These are phyloP conservation scores for Boletus barrowsii DNA, from an alignment of 768 basidiomycete genomes.

Conservation along the genomic window DNA sequence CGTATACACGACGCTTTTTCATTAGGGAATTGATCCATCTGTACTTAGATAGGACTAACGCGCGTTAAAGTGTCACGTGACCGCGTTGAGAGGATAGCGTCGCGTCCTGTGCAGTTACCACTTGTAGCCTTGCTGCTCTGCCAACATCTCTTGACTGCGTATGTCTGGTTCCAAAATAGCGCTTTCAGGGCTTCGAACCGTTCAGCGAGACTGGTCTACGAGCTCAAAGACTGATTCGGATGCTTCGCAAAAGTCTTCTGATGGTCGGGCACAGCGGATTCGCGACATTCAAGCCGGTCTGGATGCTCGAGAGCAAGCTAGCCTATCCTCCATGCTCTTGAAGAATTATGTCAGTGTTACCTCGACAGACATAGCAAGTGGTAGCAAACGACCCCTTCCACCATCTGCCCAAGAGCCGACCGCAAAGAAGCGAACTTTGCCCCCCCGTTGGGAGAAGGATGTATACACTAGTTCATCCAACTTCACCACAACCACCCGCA, in stretches of 20 bases:
- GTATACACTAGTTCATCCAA: slow-evolving; percentile 37
- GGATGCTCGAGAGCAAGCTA: slow-evolving; percentile 36
- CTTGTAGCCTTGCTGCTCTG: not conserved
- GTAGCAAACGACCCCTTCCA: slow-evolving; percentile 35
- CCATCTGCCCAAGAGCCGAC: slow-evolving; percentile 23
- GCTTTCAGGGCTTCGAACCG: slow-evolving; percentile 57
- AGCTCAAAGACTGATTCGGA: slow-evolving; percentile 35
- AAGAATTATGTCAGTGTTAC: slow-evolving; percentile 13
- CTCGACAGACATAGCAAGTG: slow-evolving; percentile 18
- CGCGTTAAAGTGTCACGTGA: slow-evolving; percentile 15
- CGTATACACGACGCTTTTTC: too few relatives aligned
- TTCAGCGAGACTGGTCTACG: slow-evolving; percentile 63
- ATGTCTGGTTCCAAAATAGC: slow-evolving; percentile 35
- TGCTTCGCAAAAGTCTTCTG: slow-evolving; percentile 17
- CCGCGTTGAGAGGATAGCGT: slow-evolving; percentile 6
- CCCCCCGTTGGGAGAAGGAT: slow-evolving; percentile 44
- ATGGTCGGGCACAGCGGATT: slow-evolving; percentile 41
- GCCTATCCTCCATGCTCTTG: slow-evolving; percentile 8
- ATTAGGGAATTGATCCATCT: too few relatives aligned
- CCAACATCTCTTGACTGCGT: not conserved
- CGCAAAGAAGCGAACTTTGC: slow-evolving; percentile 57
- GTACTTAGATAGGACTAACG: too few relatives aligned
- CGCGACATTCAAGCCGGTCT: slow-evolving; percentile 60
- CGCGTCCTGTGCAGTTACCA: not conserved
- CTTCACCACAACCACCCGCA: slow-evolving; percentile 19